These are phyloP conservation scores for Candida ulmi DNA, from an alignment of 805 yeast species.

Conservation along the genomic window DNA sequence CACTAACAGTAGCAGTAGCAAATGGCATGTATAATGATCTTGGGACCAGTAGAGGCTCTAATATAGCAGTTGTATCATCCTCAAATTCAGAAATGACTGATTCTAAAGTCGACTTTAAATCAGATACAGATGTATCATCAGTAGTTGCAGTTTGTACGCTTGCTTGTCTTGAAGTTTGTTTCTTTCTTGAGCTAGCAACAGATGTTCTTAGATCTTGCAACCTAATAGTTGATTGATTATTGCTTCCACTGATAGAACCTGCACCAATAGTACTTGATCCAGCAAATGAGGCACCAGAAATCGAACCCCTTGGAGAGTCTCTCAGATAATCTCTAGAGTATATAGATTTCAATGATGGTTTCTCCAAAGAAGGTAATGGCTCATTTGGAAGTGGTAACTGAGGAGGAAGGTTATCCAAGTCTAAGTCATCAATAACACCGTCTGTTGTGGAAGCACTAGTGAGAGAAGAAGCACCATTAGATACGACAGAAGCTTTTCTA, in stretches of 20 bases:
- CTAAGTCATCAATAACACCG: constrained; percentile 22
- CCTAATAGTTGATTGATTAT: constrained; percentile 7
- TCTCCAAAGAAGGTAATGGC: constrained; percentile 32
- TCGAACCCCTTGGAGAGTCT: constrained; percentile 43
- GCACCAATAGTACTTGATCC: not conserved
- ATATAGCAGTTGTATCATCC: constrained; percentile 17
- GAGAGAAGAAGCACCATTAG: constrained; percentile 26
- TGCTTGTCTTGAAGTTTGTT: constrained; percentile 16
- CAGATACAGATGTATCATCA: constrained; percentile 14
- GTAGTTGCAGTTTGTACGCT: constrained; percentile 7
- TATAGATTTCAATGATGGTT: constrained; percentile 6
- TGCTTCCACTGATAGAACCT: not conserved
- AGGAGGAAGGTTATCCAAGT: constrained; percentile 42
- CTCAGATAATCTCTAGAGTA: constrained; percentile 16
- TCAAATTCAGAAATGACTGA: constrained; percentile 9
- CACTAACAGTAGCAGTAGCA: constrained; percentile 52
- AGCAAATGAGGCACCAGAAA: constrained; percentile 25
- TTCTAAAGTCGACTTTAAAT: constrained; percentile 11
- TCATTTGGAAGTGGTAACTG: constrained; percentile 51
- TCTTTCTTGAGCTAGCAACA: constrained; percentile 11
- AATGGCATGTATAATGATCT: constrained; percentile 67
- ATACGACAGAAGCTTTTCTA: constrained; percentile 33
- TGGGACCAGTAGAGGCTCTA: constrained; percentile 64
- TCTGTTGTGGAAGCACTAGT: constrained; percentile 21
- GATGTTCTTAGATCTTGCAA: constrained; percentile 18